Evolutionary conservation across 2,329 filamentous ascomycete species (phyloP), one percentile per base, ranked within the genome.

Genomic region (Verticillium albo-atrum): DNA sequence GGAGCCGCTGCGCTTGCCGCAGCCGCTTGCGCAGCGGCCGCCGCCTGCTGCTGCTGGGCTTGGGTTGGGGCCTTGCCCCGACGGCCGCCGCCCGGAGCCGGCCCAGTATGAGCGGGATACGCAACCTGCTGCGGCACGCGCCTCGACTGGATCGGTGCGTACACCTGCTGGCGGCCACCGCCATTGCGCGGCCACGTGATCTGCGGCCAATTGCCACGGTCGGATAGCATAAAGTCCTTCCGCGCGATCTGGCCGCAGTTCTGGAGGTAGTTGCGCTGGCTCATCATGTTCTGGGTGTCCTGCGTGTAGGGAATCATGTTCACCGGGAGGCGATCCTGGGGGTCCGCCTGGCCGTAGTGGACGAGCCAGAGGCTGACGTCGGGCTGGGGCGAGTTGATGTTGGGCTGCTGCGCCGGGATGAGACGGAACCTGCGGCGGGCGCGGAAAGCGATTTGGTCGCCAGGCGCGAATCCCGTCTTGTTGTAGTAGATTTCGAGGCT

Each of bases 201-300:
- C 26, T 88, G 87, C 3, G 95, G 94, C 93, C 94, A 98, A 75
- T 92, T 96, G 64, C 87, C 83, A 47, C 91, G 87, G 74, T 98
- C 95, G 55, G 90, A 87, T 23, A 98, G 82, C 88, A 97, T 96
- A 71, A 98, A 98, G 68, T 97, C 92, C 70, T 97, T 96, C 66
- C 92, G 89, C 60, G 89, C 84, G 52, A 97, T 87, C 67, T 93
- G 90, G 6, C 92, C 94, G 64, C 91, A 89, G 58, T 81, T 83
- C 74, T 89, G 87, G 75, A 79, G 90, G 72, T 79, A 89, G 73
- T 75, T 81, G 68, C 86, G 80, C 58, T 86, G 84, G 60, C 82
- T 80, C 71, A 92, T 79, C 17, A 83, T 80, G 54, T 78, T 73
- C 61, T 88, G 86, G 51, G 84, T 79, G 28, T 86, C 85, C 54